phyloP scores from a whole-genome alignment of 2,329 filamentous ascomycete species.

The Fusarium napiforme region DNA sequence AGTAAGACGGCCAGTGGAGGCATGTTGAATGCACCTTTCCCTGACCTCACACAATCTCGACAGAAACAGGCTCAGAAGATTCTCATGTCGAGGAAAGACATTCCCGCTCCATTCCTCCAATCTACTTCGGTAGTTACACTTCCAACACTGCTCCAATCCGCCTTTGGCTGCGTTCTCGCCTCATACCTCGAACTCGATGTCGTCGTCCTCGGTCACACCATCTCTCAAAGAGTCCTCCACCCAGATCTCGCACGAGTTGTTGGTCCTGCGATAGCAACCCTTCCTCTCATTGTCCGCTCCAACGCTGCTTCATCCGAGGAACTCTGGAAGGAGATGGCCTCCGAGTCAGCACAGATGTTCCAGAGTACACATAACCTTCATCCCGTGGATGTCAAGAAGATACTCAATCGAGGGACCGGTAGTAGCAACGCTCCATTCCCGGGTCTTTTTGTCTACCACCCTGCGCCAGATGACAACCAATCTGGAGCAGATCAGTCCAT shows the following conservation, averaged over 20 bases:
- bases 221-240: slow-evolving; percentile 13
- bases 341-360: slow-evolving; percentile 3
- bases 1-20: not conserved
- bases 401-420: slow-evolving; percentile 1
- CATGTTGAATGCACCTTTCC: slow-evolving; percentile 2
- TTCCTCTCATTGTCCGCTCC: slow-evolving; percentile 13
- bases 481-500: not conserved
- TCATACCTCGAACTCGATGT: slow-evolving; percentile 10
- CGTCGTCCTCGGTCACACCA: slow-evolving; percentile 6
- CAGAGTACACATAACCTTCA: slow-evolving; percentile 7
- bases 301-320: not conserved
- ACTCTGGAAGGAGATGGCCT: slow-evolving; percentile 9
- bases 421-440: slow-evolving; percentile 11
- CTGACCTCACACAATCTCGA: slow-evolving; percentile 14
- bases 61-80: slow-evolving; percentile 16
- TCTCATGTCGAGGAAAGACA: not conserved
- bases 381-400: slow-evolving; percentile 23
- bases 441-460: slow-evolving; percentile 22
- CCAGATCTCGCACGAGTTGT: not conserved
- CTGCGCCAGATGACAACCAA: not conserved
- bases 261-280: slow-evolving; percentile 18
- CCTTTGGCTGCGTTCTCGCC: slow-evolving; percentile 18
- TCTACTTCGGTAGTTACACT: not conserved
- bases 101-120: not conserved
- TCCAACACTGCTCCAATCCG: slow-evolving; percentile 7